These are phyloP conservation scores for Candida ficus DNA, from an alignment of 805 yeast species.

Conservation along the genomic window DNA sequence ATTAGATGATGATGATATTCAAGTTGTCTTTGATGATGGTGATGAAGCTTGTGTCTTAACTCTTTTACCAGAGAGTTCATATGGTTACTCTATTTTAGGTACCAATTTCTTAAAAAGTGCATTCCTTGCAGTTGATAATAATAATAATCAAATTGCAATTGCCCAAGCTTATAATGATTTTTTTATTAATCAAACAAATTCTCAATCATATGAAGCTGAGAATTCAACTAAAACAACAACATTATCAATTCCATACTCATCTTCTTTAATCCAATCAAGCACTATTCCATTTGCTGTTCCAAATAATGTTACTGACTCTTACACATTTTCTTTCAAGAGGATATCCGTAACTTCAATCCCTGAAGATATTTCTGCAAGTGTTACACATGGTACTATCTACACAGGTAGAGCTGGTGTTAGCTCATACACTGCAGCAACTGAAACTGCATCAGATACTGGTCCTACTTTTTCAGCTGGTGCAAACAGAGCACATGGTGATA, in stretches of 20 bases:
- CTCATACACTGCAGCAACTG: no score
- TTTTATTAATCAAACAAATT: constrained; percentile 2
- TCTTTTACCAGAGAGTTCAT: constrained; percentile 40
- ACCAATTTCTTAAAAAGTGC: constrained; percentile 47
- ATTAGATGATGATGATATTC: constrained; percentile 24
- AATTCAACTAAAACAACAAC: background rate
- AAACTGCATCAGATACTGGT: no score
- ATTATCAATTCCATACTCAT: constrained; percentile 7
- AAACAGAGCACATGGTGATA: no score
- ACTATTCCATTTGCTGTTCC: constrained; percentile 46
- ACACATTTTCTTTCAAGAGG: constrained; percentile 8
- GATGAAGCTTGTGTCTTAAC: constrained; percentile 51
- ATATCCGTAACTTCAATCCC: background rate
- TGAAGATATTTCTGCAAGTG: constrained; percentile 11
- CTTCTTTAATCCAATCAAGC: constrained; percentile 34
- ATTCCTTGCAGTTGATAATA: constrained; percentile 63
- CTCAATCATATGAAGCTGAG: background rate
- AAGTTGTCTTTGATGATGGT: constrained; percentile 48
- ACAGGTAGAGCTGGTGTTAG: constrained; percentile 8
- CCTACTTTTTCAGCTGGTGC: no score
- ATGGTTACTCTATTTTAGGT: constrained; percentile 55
- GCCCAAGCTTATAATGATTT: constrained; percentile 38
- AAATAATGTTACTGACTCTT: constrained; percentile 21
- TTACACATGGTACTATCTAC: constrained; percentile 11
- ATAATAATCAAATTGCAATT: constrained; percentile 47